A percentile compares a stretch with the other conserved stretches of the same genome.
Evolutionary conservation across 2,329 filamentous ascomycete species (phyloP).

Genomic region (Colletotrichum echinochloae): DNA sequence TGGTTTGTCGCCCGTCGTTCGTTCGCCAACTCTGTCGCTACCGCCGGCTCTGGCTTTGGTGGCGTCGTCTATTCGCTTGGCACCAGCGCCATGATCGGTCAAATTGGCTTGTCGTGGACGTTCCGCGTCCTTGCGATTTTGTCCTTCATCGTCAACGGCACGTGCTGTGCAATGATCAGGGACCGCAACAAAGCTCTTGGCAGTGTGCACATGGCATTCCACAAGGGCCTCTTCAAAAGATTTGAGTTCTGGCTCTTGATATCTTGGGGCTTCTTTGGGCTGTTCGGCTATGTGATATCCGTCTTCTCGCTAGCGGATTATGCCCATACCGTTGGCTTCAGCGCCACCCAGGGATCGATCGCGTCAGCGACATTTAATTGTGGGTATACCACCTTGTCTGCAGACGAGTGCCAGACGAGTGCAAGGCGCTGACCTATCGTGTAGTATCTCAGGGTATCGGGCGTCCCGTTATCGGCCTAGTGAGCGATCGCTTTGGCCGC

Average conservation of each 20-base stretch:
- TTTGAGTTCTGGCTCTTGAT: constrained; percentile 74
- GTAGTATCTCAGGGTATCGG: constrained; percentile 73
- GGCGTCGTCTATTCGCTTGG: constrained; percentile 77
- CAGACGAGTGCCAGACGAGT: neutral
- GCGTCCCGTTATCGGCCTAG: constrained; percentile 77
- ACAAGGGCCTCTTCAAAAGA: constrained; percentile 70
- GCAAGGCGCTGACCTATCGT: constrained; percentile 11
- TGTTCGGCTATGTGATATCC: constrained; percentile 81
- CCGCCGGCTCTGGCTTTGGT: constrained; percentile 80
- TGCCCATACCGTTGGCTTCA: constrained; percentile 74
- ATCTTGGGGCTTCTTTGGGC: constrained; percentile 76
- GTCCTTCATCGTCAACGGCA: constrained; percentile 71
- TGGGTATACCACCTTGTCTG: constrained; percentile 50
- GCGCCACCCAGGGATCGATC: constrained; percentile 74
- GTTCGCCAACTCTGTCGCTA: constrained; percentile 75
- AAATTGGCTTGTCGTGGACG: constrained; percentile 73
- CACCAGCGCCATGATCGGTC: constrained; percentile 75
- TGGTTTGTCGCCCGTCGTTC: constrained; percentile 79
- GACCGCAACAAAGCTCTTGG: constrained; percentile 81
- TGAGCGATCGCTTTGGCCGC: constrained; percentile 76
- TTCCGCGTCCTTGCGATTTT: constrained; percentile 75
- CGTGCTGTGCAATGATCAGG: constrained; percentile 71
- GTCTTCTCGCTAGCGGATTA: constrained; percentile 83
- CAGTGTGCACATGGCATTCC: constrained; percentile 75
- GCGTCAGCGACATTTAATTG: constrained; percentile 80